Conservation (phyloP, 148 eudicot genomes). For the Dianthus caryophyllus region DNA sequence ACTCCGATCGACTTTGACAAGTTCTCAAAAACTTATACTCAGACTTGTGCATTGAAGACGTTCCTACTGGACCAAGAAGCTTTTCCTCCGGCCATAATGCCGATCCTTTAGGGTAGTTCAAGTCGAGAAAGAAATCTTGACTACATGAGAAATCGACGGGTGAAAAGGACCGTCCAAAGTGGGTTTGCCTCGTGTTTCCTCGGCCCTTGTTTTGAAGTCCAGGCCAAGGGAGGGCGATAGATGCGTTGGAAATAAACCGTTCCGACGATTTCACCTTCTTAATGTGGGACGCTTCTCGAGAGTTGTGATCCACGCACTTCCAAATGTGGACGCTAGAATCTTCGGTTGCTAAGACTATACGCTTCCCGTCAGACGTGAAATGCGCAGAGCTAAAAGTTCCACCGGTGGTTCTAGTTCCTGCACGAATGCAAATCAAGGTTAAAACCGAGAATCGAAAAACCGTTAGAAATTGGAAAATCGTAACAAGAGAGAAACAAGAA, state of each 20-base stretch:
- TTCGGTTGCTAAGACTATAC: constrained; percentile 66
- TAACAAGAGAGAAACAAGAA: background rate
- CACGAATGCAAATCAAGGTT: background rate
- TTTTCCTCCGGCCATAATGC: constrained; percentile 98
- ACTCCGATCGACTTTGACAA: constrained; percentile 49
- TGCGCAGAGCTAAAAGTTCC: constrained; percentile 63
- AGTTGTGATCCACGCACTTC: constrained; percentile 42
- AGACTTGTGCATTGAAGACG: constrained; percentile 46
- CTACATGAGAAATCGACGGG: constrained; percentile 44
- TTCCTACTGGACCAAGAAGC: constrained; percentile 34
- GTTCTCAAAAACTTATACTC: constrained; percentile 64
- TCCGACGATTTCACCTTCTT: constrained; percentile 57
- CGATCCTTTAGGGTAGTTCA: constrained; percentile 52
- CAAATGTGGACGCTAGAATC: constrained; percentile 74
- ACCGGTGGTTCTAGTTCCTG: constrained; percentile 53
- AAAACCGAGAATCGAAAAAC: background rate
- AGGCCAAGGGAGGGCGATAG: constrained; percentile 74
- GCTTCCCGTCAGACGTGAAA: constrained; percentile 79
- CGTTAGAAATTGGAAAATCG: background rate
- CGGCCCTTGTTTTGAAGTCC: constrained; percentile 41
- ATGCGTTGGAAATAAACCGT: constrained; percentile 58
- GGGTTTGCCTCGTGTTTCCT: constrained; percentile 19
- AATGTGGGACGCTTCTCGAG: constrained; percentile 27
- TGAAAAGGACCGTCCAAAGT: constrained; percentile 29
- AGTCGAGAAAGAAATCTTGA: constrained; percentile 50